Percentiles rank a stretch among this genome's conserved stretches.
These are phyloP conservation scores for Entomortierella lignicola DNA, from an alignment of 192 early-diverging fungal genomes.

Conservation along the genomic window DNA sequence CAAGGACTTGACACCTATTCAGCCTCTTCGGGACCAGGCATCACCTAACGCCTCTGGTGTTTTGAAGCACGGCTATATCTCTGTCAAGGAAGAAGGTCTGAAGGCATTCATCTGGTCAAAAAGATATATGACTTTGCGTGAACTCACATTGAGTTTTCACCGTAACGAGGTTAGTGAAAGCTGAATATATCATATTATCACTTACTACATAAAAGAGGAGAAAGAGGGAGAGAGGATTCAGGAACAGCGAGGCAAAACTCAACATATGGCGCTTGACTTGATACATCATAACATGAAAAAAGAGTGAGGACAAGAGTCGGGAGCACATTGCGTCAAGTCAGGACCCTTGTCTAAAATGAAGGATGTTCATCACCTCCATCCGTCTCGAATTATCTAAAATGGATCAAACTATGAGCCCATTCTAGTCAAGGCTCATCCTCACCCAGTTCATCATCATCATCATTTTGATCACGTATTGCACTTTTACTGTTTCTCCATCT, in stretches of 20 bases:
- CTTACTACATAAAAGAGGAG: no score
- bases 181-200: neutral
- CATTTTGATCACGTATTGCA: neutral
- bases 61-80: slow-evolving; percentile 84
- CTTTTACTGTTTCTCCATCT: neutral
- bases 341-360: no score
- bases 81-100: slow-evolving; percentile 94
- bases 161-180: slow-evolving; percentile 83
- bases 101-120: slow-evolving; percentile 96
- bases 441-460: neutral
- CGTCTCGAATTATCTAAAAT: neutral
- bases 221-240: neutral
- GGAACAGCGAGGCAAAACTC: neutral
- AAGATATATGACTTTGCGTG: slow-evolving; percentile 88
- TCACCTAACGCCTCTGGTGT: slow-evolving; percentile 49
- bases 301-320: neutral
- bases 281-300: no score
- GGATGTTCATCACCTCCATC: no score
- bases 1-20: slow-evolving; percentile 45
- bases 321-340: no score
- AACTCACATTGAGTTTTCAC: slow-evolving; percentile 92
- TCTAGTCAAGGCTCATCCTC: neutral
- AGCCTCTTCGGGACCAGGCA: slow-evolving; percentile 29
- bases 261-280: neutral
- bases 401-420: neutral